Base-by-base conservation (phyloP, 108 stramenopile species). In the Pseudonitzschia multistriata region DNA sequence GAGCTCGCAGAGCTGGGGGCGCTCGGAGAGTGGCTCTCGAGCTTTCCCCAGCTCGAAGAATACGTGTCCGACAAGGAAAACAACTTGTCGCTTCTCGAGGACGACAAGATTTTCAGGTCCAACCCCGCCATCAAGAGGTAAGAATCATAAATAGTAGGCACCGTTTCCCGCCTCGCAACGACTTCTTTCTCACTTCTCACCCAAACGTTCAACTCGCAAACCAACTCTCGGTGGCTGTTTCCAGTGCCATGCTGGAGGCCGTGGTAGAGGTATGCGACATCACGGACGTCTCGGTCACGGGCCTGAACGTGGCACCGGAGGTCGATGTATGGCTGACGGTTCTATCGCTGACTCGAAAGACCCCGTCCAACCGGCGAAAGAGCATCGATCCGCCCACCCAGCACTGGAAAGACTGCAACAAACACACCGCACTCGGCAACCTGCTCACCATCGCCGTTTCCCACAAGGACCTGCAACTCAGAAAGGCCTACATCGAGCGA, bases 401-500 rank as follows among this genome's bases (percentile, higher is more conserved):
- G 19, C 67, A 66, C 66, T 69, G 63, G 67, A 37, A 68, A 28
- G 62, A 48, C 19, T 34, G 54, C n/a, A 55, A 25, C n/a, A 54
- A 53, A 24, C 67, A 79, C 42, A 59, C 45, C 5, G 76, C 81
- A 28, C 47, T 85, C 25, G 25, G 72, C 29, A 76, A 73, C 53
- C 59, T 85, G 40, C 49, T 82, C 29, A 75, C 73, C 48, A 77
- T 68, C 49, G 78, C 81, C 5, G 76, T 82, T 3, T 65, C 75
- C 14, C 71, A 74, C 31, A 40, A 57, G 22, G 62, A 82, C 47
- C 47, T 78, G 42, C 33, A 77, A 15, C n/a, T 61, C 1, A 72
- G 85, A 48, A 74, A 76, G 53, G 31, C 34, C 10, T 80, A 77
- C 70, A 75, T 82, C 71, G 70, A 74, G 56, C 55, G 73, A 21